These are phyloP conservation scores for Claviceps spartinae DNA, from an alignment of 2,329 filamentous ascomycete species.

Conservation along the genomic window DNA sequence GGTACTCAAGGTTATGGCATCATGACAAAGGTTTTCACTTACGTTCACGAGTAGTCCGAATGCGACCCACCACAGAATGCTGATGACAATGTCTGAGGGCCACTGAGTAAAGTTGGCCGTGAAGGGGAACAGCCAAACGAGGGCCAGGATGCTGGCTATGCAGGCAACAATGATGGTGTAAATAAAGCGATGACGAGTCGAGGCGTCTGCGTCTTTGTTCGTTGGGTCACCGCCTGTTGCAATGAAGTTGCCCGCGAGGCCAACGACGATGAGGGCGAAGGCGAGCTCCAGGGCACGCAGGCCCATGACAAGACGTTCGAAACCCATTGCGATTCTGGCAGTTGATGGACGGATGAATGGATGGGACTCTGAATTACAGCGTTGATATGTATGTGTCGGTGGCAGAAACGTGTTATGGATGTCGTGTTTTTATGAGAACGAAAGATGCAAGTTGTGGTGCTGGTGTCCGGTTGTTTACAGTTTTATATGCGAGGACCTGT, in stretches of 20 bases:
- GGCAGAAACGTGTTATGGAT: neutral
- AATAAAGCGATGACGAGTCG: constrained; percentile 52
- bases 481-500: neutral
- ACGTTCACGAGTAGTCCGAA: constrained; percentile 54
- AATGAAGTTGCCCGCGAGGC: constrained; percentile 54
- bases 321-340: constrained; percentile 16
- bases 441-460: neutral
- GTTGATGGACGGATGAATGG: too few relatives aligned
- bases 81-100: constrained; percentile 56
- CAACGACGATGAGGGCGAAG: constrained; percentile 60
- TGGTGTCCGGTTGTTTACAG: neutral
- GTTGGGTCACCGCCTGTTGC: constrained; percentile 22
- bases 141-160: constrained; percentile 51
- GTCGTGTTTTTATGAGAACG: neutral
- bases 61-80: constrained; percentile 54
- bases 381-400: neutral
- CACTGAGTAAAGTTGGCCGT: constrained; percentile 54
- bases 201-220: constrained; percentile 26
- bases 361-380: neutral
- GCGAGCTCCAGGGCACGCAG: constrained; percentile 40
- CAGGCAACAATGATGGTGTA: constrained; percentile 61
- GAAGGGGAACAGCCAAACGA: constrained; percentile 64
- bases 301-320: constrained; percentile 26
- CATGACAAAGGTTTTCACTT: constrained; percentile 17
- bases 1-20: neutral